Conservation (phyloP, 495 filamentous ascomycete species). For the Clohesyomyces aquaticus region DNA sequence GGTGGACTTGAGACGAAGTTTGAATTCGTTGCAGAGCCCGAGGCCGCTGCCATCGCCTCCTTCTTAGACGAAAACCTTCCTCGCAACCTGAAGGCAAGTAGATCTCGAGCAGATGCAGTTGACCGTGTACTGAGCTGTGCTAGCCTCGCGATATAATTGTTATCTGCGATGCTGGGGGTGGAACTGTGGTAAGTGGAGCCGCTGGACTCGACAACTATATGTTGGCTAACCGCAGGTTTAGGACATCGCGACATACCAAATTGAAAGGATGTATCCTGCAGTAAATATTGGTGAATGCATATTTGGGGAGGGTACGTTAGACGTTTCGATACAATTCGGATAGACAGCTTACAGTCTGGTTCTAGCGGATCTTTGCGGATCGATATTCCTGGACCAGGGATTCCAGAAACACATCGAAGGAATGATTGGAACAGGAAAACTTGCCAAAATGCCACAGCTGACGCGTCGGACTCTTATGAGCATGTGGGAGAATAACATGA, state of each 20-base stretch:
- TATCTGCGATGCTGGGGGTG: conserved; percentile 31
- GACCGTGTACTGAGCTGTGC: not conserved
- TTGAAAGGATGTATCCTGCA: conserved; percentile 1
- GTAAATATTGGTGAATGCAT: conserved; percentile 9
- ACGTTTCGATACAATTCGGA: not conserved
- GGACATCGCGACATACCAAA: conserved; percentile 16
- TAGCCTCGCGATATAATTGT: conserved; percentile 17
- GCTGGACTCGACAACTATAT: no score
- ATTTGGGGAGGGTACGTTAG: conserved; percentile 14
- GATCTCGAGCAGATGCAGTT: not conserved
- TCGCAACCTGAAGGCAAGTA: not conserved
- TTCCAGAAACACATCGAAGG: conserved; percentile 14
- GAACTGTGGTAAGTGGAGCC: conserved; percentile 23
- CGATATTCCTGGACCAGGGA: conserved; percentile 15
- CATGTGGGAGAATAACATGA: conserved; percentile 22
- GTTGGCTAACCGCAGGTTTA: not conserved
- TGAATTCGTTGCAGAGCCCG: conserved; percentile 26
- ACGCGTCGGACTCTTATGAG: conserved; percentile 1
- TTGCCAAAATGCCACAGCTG: not conserved
- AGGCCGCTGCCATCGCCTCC: conserved; percentile 21
- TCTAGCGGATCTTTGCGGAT: conserved; percentile 19
- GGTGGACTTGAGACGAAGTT: conserved; percentile 12
- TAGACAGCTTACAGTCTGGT: not conserved
- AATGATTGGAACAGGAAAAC: conserved; percentile 14
- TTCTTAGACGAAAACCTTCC: conserved; percentile 9